Conservation (phyloP, 139 green algal genomes). For the Gonium pectorale region DNA sequence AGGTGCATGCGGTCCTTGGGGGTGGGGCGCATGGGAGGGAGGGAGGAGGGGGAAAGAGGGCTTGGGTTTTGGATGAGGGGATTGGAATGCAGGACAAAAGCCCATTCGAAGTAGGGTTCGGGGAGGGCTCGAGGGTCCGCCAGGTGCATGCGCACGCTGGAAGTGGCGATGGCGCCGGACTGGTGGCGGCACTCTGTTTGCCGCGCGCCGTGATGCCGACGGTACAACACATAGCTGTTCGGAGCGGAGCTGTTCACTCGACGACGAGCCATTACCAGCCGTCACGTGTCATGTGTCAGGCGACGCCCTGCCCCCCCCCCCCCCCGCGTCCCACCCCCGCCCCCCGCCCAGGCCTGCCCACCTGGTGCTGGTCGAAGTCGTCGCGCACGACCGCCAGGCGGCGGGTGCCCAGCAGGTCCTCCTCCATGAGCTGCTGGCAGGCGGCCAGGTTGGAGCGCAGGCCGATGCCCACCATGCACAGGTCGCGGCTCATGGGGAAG, state of each 20-base stretch:
- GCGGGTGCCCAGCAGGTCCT: constrained; percentile 85
- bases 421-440: constrained; percentile 90
- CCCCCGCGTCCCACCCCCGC: background rate
- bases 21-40: background rate
- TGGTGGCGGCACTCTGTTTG: too few species aligned
- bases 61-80: too few species aligned
- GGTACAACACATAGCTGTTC: too few species aligned
- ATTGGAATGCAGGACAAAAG: too few species aligned
- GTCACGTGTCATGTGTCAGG: too few species aligned
- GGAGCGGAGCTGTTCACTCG: too few species aligned
- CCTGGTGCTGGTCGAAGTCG: constrained; percentile 92
- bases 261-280: too few species aligned
- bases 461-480: constrained; percentile 91
- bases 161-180: too few species aligned
- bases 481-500: constrained; percentile 82
- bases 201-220: too few species aligned
- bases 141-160: too few species aligned
- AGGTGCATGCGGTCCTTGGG: constrained; percentile 96
- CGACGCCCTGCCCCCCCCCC: background rate
- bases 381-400: constrained; percentile 91
- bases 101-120: too few species aligned
- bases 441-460: constrained; percentile 93
- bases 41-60: background rate
- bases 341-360: background rate
- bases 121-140: too few species aligned